Evolutionary conservation across 2,329 filamentous ascomycete species (phyloP), one percentile per base, ranked within the genome.

Genomic region (Aspergillus caelatus): DNA sequence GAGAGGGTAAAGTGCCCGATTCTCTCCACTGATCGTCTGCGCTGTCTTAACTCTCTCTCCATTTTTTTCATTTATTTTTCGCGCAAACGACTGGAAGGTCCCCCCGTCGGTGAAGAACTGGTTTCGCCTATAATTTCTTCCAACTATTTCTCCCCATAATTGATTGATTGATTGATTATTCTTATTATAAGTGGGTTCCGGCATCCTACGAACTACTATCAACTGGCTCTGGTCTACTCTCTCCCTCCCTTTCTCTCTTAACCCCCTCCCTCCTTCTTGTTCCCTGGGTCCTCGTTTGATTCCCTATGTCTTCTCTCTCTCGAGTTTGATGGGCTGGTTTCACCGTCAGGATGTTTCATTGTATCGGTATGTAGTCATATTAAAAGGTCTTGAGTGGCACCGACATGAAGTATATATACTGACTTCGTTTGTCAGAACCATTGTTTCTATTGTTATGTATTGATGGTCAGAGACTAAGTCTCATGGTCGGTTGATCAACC

Each of bases 401-500:
- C 34, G 6, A 14, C 34, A 36, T 36, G 14, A 36, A 36, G 34
- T 16, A 36, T 50, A 23, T 50, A 55, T 39, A 39, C 52, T 55
- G 32, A 55, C 30, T 16, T 21, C 14, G 6, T 39, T 10, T 6
- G 12, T 16, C 21, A 39, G 52, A 55, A 26, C 23, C 32, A 26
- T 39, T 26, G 21, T 39, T 55, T 23, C n/a, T 9, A 8, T 23
- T 36, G 11, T 36, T 16, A 39, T 8, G n/a, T 55, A 16, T 39
- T 63, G 58, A 14, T 46, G 53, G 50, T 21, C 48, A 36, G 54
- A 43, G 34, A 52, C 39, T 57, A 11, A 14, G n/a, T 53, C 43
- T 57, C 54, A 57, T 61, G 45, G 54, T 54, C 63, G 53, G 61
- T 62, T 67, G 64, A 66, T 67, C 62, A 57, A 61, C 64, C 45